phyloP scores from a whole-genome alignment of 2,329 filamentous ascomycete genomes.

The Diaporthe batatas region DNA sequence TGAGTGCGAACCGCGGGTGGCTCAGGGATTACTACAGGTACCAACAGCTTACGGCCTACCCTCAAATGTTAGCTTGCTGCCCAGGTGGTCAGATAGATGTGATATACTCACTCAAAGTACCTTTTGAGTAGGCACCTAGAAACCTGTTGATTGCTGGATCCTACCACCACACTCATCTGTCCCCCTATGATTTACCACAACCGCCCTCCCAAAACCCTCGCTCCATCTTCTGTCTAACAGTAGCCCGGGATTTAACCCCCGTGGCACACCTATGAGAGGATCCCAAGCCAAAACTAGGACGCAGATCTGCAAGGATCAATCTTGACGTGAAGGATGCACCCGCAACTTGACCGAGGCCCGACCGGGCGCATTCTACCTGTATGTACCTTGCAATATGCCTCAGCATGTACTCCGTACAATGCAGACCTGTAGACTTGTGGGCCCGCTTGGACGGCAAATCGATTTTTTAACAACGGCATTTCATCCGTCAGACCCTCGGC shows the following conservation, averaged over 20 bases:
- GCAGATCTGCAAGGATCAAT: slow-evolving; percentile 17
- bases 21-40: background rate
- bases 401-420: too few relatives aligned
- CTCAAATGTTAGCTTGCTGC: background rate
- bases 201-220: slow-evolving; percentile 10
- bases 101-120: too few relatives aligned
- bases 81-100: background rate
- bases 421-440: slow-evolving; percentile 12
- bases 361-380: background rate
- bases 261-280: slow-evolving; percentile 18
- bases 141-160: background rate
- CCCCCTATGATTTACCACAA: slow-evolving; percentile 23
- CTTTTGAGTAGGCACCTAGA: background rate
- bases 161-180: background rate
- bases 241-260: slow-evolving; percentile 17
- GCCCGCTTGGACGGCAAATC: background rate
- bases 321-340: slow-evolving; percentile 18
- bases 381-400: background rate
- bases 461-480: slow-evolving; percentile 5
- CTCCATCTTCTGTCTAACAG: slow-evolving; percentile 30
- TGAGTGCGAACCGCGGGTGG: background rate
- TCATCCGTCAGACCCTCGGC: background rate
- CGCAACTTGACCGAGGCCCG: slow-evolving; percentile 33
- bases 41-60: background rate
- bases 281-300: slow-evolving; percentile 13